A percentile compares a stretch with the other conserved stretches of the same genome.
Evolutionary conservation across 768 basidiomycete genomes (phyloP).

Genomic region (Boletus coccyginus): DNA sequence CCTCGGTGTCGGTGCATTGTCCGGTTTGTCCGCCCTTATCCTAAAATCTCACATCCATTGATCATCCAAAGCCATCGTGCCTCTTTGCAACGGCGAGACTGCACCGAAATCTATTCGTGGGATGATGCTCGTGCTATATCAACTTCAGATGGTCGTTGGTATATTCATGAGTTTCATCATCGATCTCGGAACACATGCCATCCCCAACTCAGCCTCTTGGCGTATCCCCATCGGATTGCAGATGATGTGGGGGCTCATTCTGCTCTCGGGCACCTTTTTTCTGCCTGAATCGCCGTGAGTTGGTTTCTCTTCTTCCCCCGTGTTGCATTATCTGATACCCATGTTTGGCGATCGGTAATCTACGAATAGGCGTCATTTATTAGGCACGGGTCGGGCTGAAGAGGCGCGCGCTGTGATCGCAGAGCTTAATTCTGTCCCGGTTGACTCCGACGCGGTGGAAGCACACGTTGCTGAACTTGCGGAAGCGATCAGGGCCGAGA

Average conservation of each 20-base stretch:
- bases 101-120: conserved; percentile 73
- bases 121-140: conserved; percentile 68
- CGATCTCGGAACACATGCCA: conserved; percentile 34
- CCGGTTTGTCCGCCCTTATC: not conserved
- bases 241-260: conserved; percentile 9
- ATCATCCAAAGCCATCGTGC: conserved; percentile 43
- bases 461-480: conserved; percentile 12
- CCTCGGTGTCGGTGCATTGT: conserved; percentile 15
- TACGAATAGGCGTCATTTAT: conserved; percentile 8
- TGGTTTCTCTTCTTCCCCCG: not conserved
- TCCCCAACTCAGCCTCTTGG: conserved; percentile 14
- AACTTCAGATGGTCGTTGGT: conserved; percentile 70
- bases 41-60: not conserved
- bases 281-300: conserved; percentile 16
- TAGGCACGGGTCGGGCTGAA: not conserved
- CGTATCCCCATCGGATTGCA: conserved; percentile 13
- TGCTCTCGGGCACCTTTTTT: conserved; percentile 13
- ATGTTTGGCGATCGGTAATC: not conserved
- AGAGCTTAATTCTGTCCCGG: conserved; percentile 14
- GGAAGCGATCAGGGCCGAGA: conserved; percentile 15
- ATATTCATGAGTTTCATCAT: conserved; percentile 70
- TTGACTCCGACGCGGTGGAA: conserved; percentile 12
- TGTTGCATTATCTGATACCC: not conserved
- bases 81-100: conserved; percentile 76
- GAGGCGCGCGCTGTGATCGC: conserved; percentile 13